These are phyloP conservation scores for Tuber magnatum DNA, from an alignment of 495 filamentous ascomycete genomes.

Conservation along the genomic window DNA sequence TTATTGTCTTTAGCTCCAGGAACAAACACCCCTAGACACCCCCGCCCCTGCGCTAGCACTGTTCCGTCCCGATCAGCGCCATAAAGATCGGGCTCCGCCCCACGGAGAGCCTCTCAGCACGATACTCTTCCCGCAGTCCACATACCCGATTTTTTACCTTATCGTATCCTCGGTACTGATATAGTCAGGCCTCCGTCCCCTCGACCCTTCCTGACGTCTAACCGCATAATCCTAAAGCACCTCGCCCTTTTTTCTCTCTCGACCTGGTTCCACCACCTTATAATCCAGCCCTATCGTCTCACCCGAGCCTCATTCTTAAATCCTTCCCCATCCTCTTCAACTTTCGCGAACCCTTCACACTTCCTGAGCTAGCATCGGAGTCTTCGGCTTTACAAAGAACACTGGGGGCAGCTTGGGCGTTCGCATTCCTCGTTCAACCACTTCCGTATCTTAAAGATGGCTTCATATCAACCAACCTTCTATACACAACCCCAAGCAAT, in stretches of 20 bases:
- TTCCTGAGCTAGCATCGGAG: conserved; percentile 10
- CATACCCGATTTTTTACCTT: conserved; percentile 14
- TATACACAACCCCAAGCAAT: conserved; percentile 27
- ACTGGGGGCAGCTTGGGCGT: neutral
- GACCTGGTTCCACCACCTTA: conserved; percentile 1
- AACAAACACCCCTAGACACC: conserved; percentile 14
- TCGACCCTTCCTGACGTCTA: conserved; percentile 9
- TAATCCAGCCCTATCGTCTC: conserved; percentile 11
- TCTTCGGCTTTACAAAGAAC: conserved; percentile 6
- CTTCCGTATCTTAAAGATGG: conserved; percentile 14
- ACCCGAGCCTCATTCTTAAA: conserved; percentile 22
- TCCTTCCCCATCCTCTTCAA: conserved; percentile 8
- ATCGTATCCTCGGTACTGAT: conserved; percentile 30
- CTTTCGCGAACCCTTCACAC: conserved; percentile 15
- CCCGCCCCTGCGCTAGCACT: conserved; percentile 5
- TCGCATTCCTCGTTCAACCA: neutral
- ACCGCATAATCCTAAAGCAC: conserved; percentile 18
- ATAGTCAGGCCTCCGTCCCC: conserved; percentile 26
- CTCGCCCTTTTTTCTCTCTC: conserved; percentile 5
- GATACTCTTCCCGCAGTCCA: neutral
- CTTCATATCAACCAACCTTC: conserved; percentile 30
- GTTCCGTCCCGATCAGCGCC: conserved; percentile 19
- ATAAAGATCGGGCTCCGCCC: conserved; percentile 31
- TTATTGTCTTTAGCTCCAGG: neutral
- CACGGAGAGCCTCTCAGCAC: conserved; percentile 20